phyloP scores from a whole-genome alignment of 225 moss, liverwort and hornwort species.

The Lunularia cruciata region DNA sequence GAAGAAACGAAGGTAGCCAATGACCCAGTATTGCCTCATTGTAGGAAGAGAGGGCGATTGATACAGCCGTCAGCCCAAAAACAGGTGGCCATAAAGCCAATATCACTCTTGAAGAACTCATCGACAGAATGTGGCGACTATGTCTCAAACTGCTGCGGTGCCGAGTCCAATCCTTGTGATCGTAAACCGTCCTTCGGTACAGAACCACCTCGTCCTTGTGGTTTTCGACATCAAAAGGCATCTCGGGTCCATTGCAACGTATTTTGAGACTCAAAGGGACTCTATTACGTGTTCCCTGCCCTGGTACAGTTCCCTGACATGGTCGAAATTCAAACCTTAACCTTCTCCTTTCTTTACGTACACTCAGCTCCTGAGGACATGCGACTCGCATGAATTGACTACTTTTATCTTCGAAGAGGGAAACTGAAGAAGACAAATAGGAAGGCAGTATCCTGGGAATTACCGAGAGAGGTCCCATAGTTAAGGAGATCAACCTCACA shows the following conservation, averaged over 20 bases:
- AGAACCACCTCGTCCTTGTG: slow-evolving; percentile 51
- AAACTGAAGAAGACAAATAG: neutral
- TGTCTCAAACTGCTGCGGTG: slow-evolving; percentile 78
- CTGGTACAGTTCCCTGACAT: neutral
- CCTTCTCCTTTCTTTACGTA: neutral
- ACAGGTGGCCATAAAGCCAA: slow-evolving; percentile 57
- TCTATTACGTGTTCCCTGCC: neutral
- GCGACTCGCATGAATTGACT: neutral
- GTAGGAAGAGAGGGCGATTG: slow-evolving; percentile 47
- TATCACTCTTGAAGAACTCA: slow-evolving; percentile 56
- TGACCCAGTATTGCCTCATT: slow-evolving; percentile 48
- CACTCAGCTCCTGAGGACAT: neutral
- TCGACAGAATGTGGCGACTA: slow-evolving; percentile 54
- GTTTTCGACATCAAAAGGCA: slow-evolving; percentile 27
- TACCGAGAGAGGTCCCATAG: slow-evolving; percentile 1
- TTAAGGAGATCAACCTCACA: neutral
- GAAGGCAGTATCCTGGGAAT: neutral
- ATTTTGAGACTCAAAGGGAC: neutral
- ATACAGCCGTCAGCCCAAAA: slow-evolving; percentile 46
- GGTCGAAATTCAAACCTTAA: neutral
- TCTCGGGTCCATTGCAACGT: slow-evolving; percentile 17
- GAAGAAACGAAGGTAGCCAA: slow-evolving; percentile 53
- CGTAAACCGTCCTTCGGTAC: slow-evolving; percentile 60
- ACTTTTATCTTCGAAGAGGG: neutral
- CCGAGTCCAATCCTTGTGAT: slow-evolving; percentile 66